These are phyloP conservation scores for Retiboletus fuscus DNA, from an alignment of 1,284 basidiomycete genomes.

Conservation along the genomic window DNA sequence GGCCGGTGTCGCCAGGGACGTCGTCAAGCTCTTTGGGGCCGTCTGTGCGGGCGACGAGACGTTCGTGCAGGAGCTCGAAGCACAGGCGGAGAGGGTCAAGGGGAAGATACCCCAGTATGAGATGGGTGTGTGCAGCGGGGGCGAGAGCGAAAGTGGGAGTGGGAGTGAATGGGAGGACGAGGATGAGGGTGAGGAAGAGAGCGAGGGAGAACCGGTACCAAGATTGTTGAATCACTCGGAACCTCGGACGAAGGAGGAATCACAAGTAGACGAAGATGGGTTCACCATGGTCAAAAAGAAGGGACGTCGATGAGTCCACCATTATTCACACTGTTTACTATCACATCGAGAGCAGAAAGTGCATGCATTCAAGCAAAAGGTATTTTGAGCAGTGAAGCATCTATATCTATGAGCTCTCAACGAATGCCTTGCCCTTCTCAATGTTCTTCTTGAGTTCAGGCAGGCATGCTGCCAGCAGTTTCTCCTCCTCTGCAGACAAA, in stretches of 20 bases:
- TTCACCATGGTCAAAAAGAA: conserved; percentile 83
- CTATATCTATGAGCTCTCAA: conserved; percentile 55
- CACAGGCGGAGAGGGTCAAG: conserved; percentile 68
- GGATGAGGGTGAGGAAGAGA: conserved; percentile 17
- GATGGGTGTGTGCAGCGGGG: conserved; percentile 55
- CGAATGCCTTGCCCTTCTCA: conserved; percentile 91
- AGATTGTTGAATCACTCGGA: conserved; percentile 37
- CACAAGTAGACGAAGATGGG: conserved; percentile 87
- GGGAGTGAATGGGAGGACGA: conserved; percentile 53
- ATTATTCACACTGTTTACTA: not conserved
- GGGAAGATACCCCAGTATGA: conserved; percentile 68
- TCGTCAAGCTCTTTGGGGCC: conserved; percentile 76
- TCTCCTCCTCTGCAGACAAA: conserved; percentile 84
- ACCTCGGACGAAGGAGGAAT: conserved; percentile 58
- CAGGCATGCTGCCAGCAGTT: conserved; percentile 87
- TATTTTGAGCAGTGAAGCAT: conserved; percentile 40
- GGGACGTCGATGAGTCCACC: conserved; percentile 52
- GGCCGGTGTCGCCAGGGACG: conserved; percentile 74
- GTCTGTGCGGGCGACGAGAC: conserved; percentile 53
- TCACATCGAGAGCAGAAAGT: not conserved
- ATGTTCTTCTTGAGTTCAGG: conserved; percentile 98
- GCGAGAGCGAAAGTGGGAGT: conserved; percentile 56
- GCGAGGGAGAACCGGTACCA: conserved; percentile 33
- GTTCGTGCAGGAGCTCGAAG: conserved; percentile 67
- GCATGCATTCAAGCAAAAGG: conserved; percentile 34